Base-by-base conservation (phyloP, 2,329 filamentous ascomycete genomes). In the Moelleriella libera region DNA sequence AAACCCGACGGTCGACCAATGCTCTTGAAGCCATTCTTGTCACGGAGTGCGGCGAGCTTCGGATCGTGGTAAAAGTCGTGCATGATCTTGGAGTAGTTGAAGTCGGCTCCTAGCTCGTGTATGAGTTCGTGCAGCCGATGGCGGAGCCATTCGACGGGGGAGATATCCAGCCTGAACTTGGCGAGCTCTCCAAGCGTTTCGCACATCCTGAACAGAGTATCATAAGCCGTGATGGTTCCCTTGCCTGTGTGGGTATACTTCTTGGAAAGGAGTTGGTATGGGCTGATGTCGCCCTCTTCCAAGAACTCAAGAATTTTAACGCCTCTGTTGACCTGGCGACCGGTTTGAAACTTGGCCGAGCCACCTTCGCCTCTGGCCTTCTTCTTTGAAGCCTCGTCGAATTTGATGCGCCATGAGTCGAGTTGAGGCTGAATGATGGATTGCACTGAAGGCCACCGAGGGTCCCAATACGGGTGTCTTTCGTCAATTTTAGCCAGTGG, bases 31-130 rank as follows among this genome's bases (percentile, higher is more conserved):
- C 76, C 76, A 49, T 72, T 70, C 59, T 74, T 73, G 29, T 63
- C 59, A 6, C 76, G 67, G 7, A 78, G 59, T 1, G 63, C 58
- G 11, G 67, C 63, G 1, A 78, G 59, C 55, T 77, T 78, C 0
- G 62, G 59, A 53, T 80, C 76, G 52, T 76, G 72, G 51, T 79
- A 80, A 21, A 79, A 68, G 53, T 75, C 68, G 46, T 75, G 69
- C 1, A 74, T 67, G 2, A 67, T 71, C 54, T 67, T 69, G 43
- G 68, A 67, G 21, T 78, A 59, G 54, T 69, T 75, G 53, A 79
- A 79, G 12, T 63, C 62, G 2, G 68, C 54, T 1, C 72, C 71
- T 40, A 70, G 60, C 14, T 61, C 51, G 44, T 57, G 45, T 39
- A 67, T 64, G 11, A 78, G 59, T 57, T 79, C 74, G 50, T 72